Percentiles rank a stretch among this genome's conserved stretches.
phyloP scores from a whole-genome alignment of 1,139 yeast genomes.

The Saccharomycopsis crataegensis region DNA sequence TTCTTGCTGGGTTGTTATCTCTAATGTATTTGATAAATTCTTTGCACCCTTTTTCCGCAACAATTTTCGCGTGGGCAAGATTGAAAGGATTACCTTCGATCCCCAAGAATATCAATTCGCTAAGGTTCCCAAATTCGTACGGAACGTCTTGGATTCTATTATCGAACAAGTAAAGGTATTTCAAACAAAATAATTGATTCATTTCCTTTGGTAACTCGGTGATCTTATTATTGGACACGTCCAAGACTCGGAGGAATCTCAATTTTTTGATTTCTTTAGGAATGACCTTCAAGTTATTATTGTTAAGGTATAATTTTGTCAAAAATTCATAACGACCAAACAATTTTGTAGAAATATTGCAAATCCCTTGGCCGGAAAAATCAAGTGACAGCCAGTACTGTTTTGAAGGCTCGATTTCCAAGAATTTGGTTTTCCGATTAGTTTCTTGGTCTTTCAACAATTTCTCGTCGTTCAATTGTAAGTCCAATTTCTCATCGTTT shows the following conservation, averaged over 20 bases:
- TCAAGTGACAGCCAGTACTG: slow-evolving; percentile 96
- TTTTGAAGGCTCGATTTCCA: slow-evolving; percentile 29
- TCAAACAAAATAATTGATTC: slow-evolving; percentile 73
- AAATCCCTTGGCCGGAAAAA: slow-evolving; percentile 81
- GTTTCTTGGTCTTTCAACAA: slow-evolving; percentile 59
- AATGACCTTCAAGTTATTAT: slow-evolving; percentile 63
- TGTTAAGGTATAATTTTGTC: slow-evolving; percentile 80
- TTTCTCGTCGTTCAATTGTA: slow-evolving; percentile 53
- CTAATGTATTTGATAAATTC: slow-evolving; percentile 74
- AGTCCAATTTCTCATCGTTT: slow-evolving; percentile 26
- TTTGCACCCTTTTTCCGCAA: slow-evolving; percentile 80
- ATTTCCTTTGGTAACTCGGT: slow-evolving; percentile 70
- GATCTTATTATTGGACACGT: slow-evolving; percentile 72
- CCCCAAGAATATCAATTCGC: slow-evolving; percentile 81
- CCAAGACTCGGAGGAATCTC: slow-evolving; percentile 72
- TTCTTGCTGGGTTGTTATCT: slow-evolving; percentile 64
- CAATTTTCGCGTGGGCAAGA: slow-evolving; percentile 51
- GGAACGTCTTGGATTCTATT: slow-evolving; percentile 75
- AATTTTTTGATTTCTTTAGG: slow-evolving; percentile 70
- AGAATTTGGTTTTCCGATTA: slow-evolving; percentile 48
- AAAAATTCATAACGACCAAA: slow-evolving; percentile 71
- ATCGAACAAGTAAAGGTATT: slow-evolving; percentile 81
- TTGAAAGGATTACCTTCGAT: slow-evolving; percentile 90
- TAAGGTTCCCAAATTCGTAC: slow-evolving; percentile 75
- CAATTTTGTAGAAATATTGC: slow-evolving; percentile 60